Percentiles rank a stretch among this genome's conserved stretches.
These are phyloP conservation scores for Umbelopsis sp. DNA, from an alignment of 192 early-diverging fungal genomes.

Conservation along the genomic window DNA sequence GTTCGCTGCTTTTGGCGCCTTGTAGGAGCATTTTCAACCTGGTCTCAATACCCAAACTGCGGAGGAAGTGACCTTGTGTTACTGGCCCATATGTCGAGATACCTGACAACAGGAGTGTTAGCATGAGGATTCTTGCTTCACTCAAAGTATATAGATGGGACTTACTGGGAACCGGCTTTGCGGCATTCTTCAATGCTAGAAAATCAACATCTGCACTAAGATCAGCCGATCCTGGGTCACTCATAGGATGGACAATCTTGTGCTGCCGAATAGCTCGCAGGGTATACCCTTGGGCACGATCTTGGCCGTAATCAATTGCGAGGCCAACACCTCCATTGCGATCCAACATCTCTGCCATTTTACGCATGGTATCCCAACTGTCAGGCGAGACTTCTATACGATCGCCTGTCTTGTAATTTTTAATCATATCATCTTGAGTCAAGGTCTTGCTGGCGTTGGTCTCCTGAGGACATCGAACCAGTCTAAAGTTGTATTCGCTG, in stretches of 20 bases:
- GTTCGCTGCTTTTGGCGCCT: conserved; percentile 44
- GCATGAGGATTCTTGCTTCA: background rate
- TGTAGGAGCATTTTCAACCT: conserved; percentile 71
- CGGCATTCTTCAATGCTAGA: conserved; percentile 63
- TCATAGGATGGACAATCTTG: conserved; percentile 77
- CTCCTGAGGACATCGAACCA: conserved; percentile 62
- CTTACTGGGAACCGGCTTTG: conserved; percentile 32
- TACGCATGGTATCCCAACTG: conserved; percentile 59
- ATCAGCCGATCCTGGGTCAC: conserved; percentile 81
- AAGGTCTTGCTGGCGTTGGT: conserved; percentile 56
- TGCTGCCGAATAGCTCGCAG: conserved; percentile 86
- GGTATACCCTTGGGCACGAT: conserved; percentile 73
- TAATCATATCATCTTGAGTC: conserved; percentile 42
- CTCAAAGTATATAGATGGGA: background rate
- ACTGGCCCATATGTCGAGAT: conserved; percentile 69
- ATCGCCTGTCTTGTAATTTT: conserved; percentile 70
- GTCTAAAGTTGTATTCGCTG: conserved; percentile 73
- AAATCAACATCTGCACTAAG: conserved; percentile 95
- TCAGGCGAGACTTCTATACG: conserved; percentile 87
- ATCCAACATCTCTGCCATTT: conserved; percentile 72
- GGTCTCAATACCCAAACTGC: conserved; percentile 79
- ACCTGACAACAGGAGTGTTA: background rate
- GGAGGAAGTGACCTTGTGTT: conserved; percentile 77
- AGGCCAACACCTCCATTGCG: conserved; percentile 70
- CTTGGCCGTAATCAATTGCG: conserved; percentile 89